phyloP scores from a whole-genome alignment of 495 filamentous ascomycete species.

The Hyaloscypha bicolor region DNA sequence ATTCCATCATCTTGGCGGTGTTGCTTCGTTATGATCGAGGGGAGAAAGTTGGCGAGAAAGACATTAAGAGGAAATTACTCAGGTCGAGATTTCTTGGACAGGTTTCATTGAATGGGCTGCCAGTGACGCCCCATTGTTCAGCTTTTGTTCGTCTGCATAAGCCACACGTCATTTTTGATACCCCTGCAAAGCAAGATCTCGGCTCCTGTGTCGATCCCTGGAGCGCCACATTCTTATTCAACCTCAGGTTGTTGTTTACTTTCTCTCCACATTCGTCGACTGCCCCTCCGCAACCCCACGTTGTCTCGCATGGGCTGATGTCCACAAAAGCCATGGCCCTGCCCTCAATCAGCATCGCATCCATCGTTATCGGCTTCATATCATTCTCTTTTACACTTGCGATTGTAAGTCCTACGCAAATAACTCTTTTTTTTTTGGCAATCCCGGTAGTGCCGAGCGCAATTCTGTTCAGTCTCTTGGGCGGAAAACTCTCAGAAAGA shows the following conservation, averaged over 20 bases:
- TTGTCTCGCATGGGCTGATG: not conserved
- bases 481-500: not conserved
- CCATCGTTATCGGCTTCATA: conserved; percentile 29
- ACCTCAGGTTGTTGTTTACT: conserved; percentile 16
- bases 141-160: not conserved
- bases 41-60: conserved; percentile 8
- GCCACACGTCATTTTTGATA: conserved; percentile 24
- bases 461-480: not conserved
- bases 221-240: not conserved
- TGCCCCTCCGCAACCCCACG: conserved; percentile 3
- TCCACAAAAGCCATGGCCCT: conserved; percentile 19
- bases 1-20: conserved; percentile 41
- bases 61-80: not conserved
- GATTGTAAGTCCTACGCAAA: conserved; percentile 7
- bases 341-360: conserved; percentile 23
- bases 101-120: conserved; percentile 16
- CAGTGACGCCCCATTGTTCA: not conserved
- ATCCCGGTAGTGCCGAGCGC: not conserved
- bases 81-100: not conserved
- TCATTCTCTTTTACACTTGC: conserved; percentile 30
- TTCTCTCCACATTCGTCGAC: not conserved
- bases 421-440: not conserved
- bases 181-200: conserved; percentile 16
- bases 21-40: conserved; percentile 1
- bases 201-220: not conserved